Percentiles rank a stretch among this genome's conserved stretches.
These are phyloP conservation scores for Eucalyptus leucophloia DNA, from an alignment of 345 rosid genomes.

Conservation along the genomic window DNA sequence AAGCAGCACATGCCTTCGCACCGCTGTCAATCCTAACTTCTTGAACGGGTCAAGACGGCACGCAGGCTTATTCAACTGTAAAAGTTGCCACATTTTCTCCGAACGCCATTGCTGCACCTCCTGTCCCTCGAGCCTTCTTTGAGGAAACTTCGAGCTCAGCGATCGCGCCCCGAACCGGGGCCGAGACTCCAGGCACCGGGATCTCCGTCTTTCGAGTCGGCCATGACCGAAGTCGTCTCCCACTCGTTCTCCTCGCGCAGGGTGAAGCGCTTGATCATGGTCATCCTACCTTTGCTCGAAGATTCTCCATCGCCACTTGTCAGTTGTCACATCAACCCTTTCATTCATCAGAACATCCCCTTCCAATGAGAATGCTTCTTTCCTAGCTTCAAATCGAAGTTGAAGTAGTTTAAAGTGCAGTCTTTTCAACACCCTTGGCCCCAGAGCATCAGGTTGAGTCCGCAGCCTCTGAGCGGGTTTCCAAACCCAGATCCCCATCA, in stretches of 20 bases:
- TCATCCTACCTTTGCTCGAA: neutral
- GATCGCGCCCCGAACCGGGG: neutral
- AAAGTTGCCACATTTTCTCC: neutral
- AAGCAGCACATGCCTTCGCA: neutral
- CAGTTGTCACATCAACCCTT: neutral
- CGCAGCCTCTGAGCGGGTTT: neutral
- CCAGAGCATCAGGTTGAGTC: neutral
- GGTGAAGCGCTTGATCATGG: neutral
- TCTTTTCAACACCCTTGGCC: neutral
- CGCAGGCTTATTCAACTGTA: neutral
- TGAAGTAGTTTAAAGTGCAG: neutral
- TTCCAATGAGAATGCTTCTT: neutral
- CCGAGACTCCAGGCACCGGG: neutral
- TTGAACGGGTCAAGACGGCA: neutral
- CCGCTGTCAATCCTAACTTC: neutral
- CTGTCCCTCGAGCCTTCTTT: neutral
- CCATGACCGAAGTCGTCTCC: neutral
- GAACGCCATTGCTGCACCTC: neutral
- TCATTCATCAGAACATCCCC: neutral
- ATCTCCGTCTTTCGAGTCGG: neutral
- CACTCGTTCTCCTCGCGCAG: neutral
- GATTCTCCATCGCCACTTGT: neutral
- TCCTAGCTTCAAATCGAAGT: neutral
- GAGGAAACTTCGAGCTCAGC: neutral
- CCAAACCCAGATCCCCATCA: neutral